Evolutionary conservation across 805 yeast species (phyloP), one percentile per base, ranked within the genome.

Genomic region (Lachancea lanzarotensis): DNA sequence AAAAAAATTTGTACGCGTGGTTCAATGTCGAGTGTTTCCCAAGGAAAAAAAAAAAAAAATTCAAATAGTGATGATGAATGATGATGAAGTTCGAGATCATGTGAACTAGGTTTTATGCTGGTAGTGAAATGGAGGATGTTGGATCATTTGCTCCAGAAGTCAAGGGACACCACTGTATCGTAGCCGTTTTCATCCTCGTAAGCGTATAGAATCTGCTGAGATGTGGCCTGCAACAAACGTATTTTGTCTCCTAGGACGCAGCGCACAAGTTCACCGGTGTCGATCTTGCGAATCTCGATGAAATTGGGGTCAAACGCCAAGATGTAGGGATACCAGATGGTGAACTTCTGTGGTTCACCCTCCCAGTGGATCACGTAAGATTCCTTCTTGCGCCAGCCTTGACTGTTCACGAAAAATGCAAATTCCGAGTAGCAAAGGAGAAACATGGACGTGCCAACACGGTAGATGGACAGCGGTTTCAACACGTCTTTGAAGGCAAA

Each of bases 301-400:
- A 93, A 89, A 47, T 79, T 83, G 16, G 82, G 77, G 60, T 91
- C 98, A 67, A 93, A 93, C 4, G 96, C 93, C 41, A 93, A 68
- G 44, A 93, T 71, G 60, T 89, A 91, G 3, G 98, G 98, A 67
- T 90, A 91, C 76, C 95, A 88, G 38, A 93, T 73, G 15, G 97
- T 95, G 63, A 93, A 88, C 49, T 82, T 80, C 58, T 84, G 93
- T 5, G 98, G 98, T 42, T 81, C 77, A 31, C 98, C 97, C 67
- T 93, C 98, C 98, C 98, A 93, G 60, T 84, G 81, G 42, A 93
- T 83, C 52, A 90, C 84, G 90, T 96, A 90, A 42, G 87, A 91
- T 36, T 93, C 87, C 51, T 90, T 79, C 16, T 95, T 83, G 54
- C 97, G 76, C 98, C 98, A 93, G 19, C 98, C 98, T 63, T 90